Conservation (phyloP, 2,329 filamentous ascomycete genomes). For the Trichoderma sp. region DNA sequence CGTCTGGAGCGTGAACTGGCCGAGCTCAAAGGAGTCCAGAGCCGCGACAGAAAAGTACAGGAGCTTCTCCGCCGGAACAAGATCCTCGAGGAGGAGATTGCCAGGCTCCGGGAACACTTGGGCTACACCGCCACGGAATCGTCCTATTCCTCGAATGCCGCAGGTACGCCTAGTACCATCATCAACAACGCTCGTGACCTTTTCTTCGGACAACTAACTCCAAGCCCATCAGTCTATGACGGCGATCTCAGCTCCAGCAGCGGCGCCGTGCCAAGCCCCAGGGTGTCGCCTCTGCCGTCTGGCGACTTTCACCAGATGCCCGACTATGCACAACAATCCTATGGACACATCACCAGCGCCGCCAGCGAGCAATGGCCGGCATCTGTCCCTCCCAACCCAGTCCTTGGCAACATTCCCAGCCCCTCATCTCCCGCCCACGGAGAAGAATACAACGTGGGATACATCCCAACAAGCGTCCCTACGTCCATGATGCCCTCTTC, state of each 20-base stretch:
- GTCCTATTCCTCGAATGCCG: constrained; percentile 41
- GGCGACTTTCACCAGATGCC: constrained; percentile 48
- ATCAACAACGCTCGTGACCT: constrained; percentile 24
- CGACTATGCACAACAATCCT: constrained; percentile 44
- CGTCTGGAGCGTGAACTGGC: constrained; percentile 72
- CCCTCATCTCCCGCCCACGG: constrained; percentile 52
- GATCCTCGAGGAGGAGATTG: constrained; percentile 56
- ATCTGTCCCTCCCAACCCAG: constrained; percentile 43
- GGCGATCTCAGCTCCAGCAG: constrained; percentile 44
- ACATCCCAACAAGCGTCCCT: constrained; percentile 54
- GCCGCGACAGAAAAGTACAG: constrained; percentile 53
- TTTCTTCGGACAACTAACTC: constrained; percentile 29
- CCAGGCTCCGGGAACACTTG: constrained; percentile 48
- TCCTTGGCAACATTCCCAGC: constrained; percentile 54
- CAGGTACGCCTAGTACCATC: constrained; percentile 40
- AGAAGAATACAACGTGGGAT: constrained; percentile 50
- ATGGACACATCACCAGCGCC: constrained; percentile 44
- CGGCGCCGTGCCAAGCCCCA: constrained; percentile 46
- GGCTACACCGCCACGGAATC: constrained; percentile 45
- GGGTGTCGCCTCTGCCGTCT: constrained; percentile 49
- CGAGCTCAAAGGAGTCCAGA: constrained; percentile 61
- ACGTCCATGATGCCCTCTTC: constrained; percentile 44
- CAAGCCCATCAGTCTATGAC: constrained; percentile 42
- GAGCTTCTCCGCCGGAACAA: constrained; percentile 55
- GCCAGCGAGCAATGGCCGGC: constrained; percentile 51